phyloP scores from a whole-genome alignment of 306 rosid genomes.

The Dalbergia cultrata region DNA sequence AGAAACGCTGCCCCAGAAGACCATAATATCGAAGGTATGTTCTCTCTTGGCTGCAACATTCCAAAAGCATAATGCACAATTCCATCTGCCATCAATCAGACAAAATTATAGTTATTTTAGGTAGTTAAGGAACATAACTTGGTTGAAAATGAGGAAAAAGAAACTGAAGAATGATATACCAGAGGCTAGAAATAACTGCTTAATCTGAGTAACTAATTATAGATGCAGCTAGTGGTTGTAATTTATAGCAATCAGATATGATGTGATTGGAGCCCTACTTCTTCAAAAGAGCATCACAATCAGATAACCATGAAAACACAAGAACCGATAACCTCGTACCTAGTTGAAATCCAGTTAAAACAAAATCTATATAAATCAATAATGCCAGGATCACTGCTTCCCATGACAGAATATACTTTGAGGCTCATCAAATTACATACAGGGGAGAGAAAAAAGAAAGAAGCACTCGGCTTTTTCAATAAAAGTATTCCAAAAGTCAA shows the following conservation, averaged over 20 bases:
- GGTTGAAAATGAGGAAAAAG: background rate
- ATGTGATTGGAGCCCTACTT: background rate
- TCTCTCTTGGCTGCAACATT: conserved; percentile 93
- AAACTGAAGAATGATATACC: background rate
- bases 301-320: background rate
- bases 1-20: conserved; percentile 88
- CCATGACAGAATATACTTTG: background rate
- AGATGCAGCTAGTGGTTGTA: background rate
- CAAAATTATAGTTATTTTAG: background rate
- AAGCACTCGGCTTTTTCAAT: no score
- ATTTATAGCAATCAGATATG: background rate
- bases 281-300: background rate
- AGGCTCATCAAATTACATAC: background rate
- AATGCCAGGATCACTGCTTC: background rate
- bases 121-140: background rate
- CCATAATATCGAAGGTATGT: conserved; percentile 88
- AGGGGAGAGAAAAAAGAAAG: background rate
- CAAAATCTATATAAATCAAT: background rate
- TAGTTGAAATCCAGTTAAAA: background rate
- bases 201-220: background rate
- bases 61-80: conserved; percentile 79
- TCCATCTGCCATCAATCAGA: conserved; percentile 70
- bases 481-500: no score
- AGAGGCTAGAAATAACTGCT: conserved; percentile 4
- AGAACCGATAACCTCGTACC: background rate